These are phyloP conservation scores for Lasiodiplodia citricola DNA, from an alignment of 2,329 filamentous ascomycete genomes.

Conservation along the genomic window DNA sequence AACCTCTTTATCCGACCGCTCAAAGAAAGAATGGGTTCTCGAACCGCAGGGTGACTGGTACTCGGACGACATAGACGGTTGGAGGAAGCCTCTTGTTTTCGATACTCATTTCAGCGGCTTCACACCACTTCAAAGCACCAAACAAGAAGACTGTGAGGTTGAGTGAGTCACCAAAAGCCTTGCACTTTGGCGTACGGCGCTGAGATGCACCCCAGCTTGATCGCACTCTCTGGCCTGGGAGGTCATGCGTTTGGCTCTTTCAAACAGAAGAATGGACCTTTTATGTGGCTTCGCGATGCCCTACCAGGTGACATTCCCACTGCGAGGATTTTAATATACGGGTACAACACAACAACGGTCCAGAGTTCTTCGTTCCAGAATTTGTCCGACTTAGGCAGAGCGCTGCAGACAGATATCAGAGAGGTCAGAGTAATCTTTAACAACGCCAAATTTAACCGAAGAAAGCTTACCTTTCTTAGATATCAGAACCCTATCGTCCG, in stretches of 20 bases:
- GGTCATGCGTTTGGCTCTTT: slow-evolving; percentile 32
- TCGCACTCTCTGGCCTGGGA: slow-evolving; percentile 32
- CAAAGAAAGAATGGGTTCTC: not conserved
- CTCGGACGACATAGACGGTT: not conserved
- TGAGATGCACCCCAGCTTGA: slow-evolving; percentile 5
- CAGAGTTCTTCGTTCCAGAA: slow-evolving; percentile 3
- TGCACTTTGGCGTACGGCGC: no score
- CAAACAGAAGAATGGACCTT: slow-evolving; percentile 32
- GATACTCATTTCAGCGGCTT: slow-evolving; percentile 25
- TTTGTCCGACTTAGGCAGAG: not conserved
- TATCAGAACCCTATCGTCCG: not conserved
- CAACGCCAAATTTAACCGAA: fast-evolving
- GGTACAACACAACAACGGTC: slow-evolving; percentile 31
- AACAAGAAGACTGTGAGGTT: not conserved
- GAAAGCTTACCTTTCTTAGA: no score
- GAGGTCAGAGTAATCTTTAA: not conserved
- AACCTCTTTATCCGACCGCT: not conserved
- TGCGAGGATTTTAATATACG: slow-evolving; percentile 36
- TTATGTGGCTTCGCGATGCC: slow-evolving; percentile 40
- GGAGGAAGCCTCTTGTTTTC: slow-evolving; percentile 18
- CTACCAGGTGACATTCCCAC: slow-evolving; percentile 33
- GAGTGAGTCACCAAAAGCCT: not conserved
- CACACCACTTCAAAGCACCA: slow-evolving; percentile 16
- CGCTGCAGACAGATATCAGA: not conserved
- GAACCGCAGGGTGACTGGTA: not conserved